Conservation (phyloP, 768 basidiomycete species). For the Tubosaeta sp. region DNA sequence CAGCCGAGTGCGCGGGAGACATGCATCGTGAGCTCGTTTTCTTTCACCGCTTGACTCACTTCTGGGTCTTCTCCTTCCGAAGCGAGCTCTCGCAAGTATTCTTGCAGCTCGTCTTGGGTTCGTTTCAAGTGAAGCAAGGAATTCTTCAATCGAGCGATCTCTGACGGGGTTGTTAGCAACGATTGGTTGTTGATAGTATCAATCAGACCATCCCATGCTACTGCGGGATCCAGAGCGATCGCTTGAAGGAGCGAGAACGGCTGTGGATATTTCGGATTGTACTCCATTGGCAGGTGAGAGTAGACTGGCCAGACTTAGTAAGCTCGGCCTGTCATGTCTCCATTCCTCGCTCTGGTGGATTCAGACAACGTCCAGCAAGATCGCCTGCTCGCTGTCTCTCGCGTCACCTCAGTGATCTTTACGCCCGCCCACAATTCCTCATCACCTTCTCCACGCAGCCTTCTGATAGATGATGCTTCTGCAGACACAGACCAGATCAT, state of each 20-base stretch:
- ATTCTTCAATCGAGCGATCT: constrained; percentile 71
- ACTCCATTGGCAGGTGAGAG: constrained; percentile 48
- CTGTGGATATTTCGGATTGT: constrained; percentile 61
- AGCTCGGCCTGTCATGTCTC: constrained; percentile 20
- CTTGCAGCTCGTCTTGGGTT: constrained; percentile 57
- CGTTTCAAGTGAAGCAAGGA: constrained; percentile 58
- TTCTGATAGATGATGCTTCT: constrained; percentile 52
- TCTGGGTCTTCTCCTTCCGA: constrained; percentile 49
- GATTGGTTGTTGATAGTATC: background rate
- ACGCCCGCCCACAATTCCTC: constrained; percentile 31
- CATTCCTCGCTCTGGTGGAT: constrained; percentile 62
- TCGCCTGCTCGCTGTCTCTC: constrained; percentile 56
- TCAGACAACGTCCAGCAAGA: constrained; percentile 35
- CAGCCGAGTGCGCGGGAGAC: constrained; percentile 31
- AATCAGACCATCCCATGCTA: constrained; percentile 64
- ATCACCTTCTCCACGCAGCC: constrained; percentile 37
- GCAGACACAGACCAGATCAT: constrained; percentile 52
- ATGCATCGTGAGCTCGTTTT: constrained; percentile 71
- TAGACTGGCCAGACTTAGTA: constrained; percentile 13
- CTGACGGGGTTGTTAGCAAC: constrained; percentile 33
- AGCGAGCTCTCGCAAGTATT: constrained; percentile 37
- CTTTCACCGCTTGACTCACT: constrained; percentile 54
- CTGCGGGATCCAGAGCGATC: constrained; percentile 54
- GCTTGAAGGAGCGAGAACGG: constrained; percentile 73
- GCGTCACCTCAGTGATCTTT: constrained; percentile 75